These are phyloP conservation scores for Argentina anserina DNA, from an alignment of 306 rosid species.

Conservation along the genomic window DNA sequence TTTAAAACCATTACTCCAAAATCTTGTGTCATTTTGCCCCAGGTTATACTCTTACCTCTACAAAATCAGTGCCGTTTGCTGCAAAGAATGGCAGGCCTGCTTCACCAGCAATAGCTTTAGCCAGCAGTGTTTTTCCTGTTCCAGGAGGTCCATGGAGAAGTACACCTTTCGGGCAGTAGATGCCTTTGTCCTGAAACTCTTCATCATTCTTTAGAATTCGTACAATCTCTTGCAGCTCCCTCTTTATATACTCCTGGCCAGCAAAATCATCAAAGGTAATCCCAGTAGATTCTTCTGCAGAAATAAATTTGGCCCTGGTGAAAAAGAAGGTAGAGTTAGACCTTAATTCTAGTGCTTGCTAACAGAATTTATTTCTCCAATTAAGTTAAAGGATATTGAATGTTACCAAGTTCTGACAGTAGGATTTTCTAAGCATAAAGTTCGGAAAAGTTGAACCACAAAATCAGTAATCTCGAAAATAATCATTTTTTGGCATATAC, in stretches of 20 bases:
- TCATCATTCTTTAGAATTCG: slow-evolving; percentile 83
- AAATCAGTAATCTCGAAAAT: not conserved
- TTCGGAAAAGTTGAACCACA: not conserved
- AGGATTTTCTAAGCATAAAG: not conserved
- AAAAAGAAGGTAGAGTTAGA: slow-evolving; percentile 43
- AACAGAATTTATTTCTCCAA: slow-evolving; percentile 9
- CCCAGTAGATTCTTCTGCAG: slow-evolving; percentile 98
- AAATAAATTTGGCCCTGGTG: slow-evolving; percentile 92
- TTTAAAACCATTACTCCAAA: slow-evolving; percentile 22
- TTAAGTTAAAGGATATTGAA: not conserved
- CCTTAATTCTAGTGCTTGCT: slow-evolving; percentile 13
- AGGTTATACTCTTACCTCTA: slow-evolving; percentile 58
- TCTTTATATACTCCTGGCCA: slow-evolving; percentile 98
- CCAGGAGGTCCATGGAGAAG: slow-evolving; percentile 99
- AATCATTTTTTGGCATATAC: not conserved
- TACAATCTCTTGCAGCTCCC: slow-evolving; percentile 93
- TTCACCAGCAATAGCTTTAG: slow-evolving; percentile 99
- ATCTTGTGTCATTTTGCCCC: too few relatives aligned
- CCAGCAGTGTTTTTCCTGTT: slow-evolving; percentile 95
- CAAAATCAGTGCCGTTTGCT: slow-evolving; percentile 96
- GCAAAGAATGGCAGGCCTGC: slow-evolving; percentile 98
- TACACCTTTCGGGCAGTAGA: slow-evolving; percentile 96
- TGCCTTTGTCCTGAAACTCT: slow-evolving; percentile 91
- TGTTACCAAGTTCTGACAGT: not conserved
- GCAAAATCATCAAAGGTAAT: slow-evolving; percentile 96